Percentiles rank a stretch among this genome's conserved stretches.
Evolutionary conservation across 2,329 filamentous ascomycete genomes (phyloP).

Genomic region (Bipolaris sorokiniana): DNA sequence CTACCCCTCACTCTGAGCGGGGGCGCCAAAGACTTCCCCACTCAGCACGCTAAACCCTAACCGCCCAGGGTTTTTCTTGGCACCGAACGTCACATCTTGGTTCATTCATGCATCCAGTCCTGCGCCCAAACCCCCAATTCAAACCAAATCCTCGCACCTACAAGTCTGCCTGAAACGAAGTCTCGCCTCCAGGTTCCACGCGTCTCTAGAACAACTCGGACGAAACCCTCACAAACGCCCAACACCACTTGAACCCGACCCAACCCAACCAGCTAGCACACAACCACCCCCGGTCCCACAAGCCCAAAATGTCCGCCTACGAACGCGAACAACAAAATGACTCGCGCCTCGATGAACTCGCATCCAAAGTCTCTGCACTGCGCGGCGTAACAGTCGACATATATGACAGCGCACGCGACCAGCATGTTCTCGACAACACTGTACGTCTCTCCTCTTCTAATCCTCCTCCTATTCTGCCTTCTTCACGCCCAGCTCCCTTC

Average conservation of each 20-base stretch:
- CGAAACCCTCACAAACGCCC: no score
- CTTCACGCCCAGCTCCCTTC: no score
- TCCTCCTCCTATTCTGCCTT: no score
- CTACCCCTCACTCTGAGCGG: no score
- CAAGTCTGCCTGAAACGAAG: background rate
- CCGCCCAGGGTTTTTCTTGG: constrained; percentile 17
- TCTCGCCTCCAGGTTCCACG: no score
- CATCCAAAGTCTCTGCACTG: constrained; percentile 86
- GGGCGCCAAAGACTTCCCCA: background rate
- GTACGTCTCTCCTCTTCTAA: constrained; percentile 57
- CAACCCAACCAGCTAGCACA: background rate
- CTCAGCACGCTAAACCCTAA: constrained; percentile 11
- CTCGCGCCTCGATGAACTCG: constrained; percentile 87
- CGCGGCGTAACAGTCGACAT: constrained; percentile 96
- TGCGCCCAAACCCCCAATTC: background rate
- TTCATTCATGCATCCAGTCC: background rate
- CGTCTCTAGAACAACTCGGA: no score
- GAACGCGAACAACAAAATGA: constrained; percentile 84
- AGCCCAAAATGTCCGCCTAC: constrained; percentile 62
- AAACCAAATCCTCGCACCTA: background rate
- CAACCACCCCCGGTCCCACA: background rate
- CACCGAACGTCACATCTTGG: constrained; percentile 16
- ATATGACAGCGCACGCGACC: constrained; percentile 91
- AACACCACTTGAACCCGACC: no score
- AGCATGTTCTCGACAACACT: constrained; percentile 87